Evolutionary conservation across 2,329 filamentous ascomycete species (phyloP), one percentile per base, ranked within the genome.

Genomic region (Fusarium cyanostomum): DNA sequence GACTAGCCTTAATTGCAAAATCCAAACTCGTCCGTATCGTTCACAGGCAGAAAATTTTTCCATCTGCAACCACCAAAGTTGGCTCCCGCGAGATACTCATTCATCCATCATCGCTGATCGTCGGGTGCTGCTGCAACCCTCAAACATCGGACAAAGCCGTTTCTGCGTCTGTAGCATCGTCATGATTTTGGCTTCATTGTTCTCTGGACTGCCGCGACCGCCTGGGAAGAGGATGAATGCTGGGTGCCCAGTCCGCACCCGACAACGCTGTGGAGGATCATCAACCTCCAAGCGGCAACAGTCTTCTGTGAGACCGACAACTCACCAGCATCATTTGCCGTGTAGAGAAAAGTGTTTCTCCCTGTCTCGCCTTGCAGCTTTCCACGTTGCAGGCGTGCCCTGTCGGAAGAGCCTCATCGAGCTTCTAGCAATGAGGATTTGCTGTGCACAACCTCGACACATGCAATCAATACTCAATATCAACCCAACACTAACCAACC

Each of bases 1-100:
- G 67, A 71, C 68, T 64, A 61, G 67, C 50, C 39, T 48, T 58
- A 59, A 70, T 71, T 70, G 68, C 68, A 67, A 71, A 71, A 63
- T 68, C 62, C 68, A 71, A 71, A 66, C 65, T 59, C 54, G 54
- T 27, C 57, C 64, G 61, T 71, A 70, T 71, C 66, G 50, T 59
- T 55, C 18, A 11, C 50, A 44, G 39, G 18, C 42, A 26, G 53
- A 56, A 57, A 67, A 33, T 1, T 69, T 59, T 55, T 57, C 33
- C 35, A 56, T 50, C 53, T 67, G 66, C 68, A 70, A 70, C 66
- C 63, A 62, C 61, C 65, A 44, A 62, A 55, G 53, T 67, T 62
- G 53, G 56, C 52, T 55, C 63, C 67, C 63, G 70, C 56, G 56
- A 67, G 54, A 46, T 46, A 28, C 42, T 55, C 41, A 45, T 41